A percentile compares a stretch with the other conserved stretches of the same genome.
phyloP scores from a whole-genome alignment of 257 asterid genomes.

The Fraxinus quadrangulata region DNA sequence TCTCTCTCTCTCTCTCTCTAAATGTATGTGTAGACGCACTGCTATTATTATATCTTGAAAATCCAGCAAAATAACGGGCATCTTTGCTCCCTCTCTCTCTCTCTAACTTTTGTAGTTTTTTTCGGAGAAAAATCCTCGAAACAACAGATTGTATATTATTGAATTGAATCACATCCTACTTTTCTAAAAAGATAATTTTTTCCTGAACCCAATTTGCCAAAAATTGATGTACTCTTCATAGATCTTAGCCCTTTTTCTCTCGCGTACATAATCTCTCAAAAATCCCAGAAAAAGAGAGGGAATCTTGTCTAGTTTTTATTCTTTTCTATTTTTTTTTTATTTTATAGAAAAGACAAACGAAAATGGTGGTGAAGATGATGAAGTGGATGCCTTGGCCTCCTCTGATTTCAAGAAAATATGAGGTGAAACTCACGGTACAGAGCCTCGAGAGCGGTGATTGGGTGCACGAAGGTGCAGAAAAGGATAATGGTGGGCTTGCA shows the following conservation, averaged over 20 bases:
- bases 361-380: slow-evolving; percentile 92
- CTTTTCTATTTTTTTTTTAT: background rate
- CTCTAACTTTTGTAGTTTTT: background rate
- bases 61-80: slow-evolving; percentile 34
- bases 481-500: slow-evolving; percentile 49
- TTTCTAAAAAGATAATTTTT: slow-evolving; percentile 7
- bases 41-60: slow-evolving; percentile 19
- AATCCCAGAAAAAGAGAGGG: background rate
- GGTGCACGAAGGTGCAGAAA: slow-evolving; percentile 57
- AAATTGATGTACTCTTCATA: slow-evolving; percentile 33
- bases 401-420: slow-evolving; percentile 57
- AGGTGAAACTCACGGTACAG: slow-evolving; percentile 57
- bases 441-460: slow-evolving; percentile 62
- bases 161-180: background rate
- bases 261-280: background rate
- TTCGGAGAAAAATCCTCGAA: slow-evolving; percentile 9
- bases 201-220: slow-evolving; percentile 22
- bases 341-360: background rate
- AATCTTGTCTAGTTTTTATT: background rate
- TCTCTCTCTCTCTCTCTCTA: background rate
- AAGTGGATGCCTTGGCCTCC: slow-evolving; percentile 99
- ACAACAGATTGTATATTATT: background rate
- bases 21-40: background rate
- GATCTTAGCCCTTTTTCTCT: slow-evolving; percentile 31
- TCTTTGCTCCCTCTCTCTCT: slow-evolving; percentile 17